These are phyloP conservation scores for Logfia minima DNA, from an alignment of 129 eudicot genomes.

Conservation along the genomic window DNA sequence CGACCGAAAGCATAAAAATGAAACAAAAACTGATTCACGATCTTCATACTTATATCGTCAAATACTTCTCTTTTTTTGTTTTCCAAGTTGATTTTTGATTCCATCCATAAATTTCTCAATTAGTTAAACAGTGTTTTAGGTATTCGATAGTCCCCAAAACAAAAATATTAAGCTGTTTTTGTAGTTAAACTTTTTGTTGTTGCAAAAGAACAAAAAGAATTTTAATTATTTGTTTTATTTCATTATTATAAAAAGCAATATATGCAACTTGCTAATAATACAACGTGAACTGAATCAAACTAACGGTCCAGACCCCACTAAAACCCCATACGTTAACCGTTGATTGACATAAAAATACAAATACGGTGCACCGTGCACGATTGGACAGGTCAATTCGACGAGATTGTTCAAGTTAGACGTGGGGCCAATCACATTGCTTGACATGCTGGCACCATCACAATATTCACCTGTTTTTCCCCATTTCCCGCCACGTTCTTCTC, in stretches of 20 bases:
- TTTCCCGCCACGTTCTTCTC: constrained; percentile 17
- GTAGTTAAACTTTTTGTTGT: no score
- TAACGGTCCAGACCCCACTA: constrained; percentile 5
- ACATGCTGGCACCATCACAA: constrained; percentile 43
- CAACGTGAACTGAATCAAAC: not conserved
- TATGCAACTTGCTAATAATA: not conserved
- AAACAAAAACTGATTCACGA: no score
- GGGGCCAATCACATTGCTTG: constrained; percentile 57
- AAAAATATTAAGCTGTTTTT: no score
- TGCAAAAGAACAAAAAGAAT: no score
- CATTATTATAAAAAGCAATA: no score
- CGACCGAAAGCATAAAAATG: no score
- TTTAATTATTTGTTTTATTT: not conserved
- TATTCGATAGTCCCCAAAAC: no score
- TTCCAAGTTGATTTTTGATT: no score
- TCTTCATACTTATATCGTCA: no score
- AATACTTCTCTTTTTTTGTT: no score
- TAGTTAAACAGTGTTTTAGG: no score
- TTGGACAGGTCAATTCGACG: constrained; percentile 41
- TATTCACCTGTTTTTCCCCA: constrained; percentile 12
- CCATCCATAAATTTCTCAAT: no score
- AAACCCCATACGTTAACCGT: not conserved
- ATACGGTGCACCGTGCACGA: constrained; percentile 27
- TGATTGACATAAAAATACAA: not conserved
- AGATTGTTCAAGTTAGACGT: constrained; percentile 31